A percentile compares a stretch with the other conserved stretches of the same genome.
Conservation (phyloP, 495 filamentous ascomycete species). For the Penicillium dipodomyicola region DNA sequence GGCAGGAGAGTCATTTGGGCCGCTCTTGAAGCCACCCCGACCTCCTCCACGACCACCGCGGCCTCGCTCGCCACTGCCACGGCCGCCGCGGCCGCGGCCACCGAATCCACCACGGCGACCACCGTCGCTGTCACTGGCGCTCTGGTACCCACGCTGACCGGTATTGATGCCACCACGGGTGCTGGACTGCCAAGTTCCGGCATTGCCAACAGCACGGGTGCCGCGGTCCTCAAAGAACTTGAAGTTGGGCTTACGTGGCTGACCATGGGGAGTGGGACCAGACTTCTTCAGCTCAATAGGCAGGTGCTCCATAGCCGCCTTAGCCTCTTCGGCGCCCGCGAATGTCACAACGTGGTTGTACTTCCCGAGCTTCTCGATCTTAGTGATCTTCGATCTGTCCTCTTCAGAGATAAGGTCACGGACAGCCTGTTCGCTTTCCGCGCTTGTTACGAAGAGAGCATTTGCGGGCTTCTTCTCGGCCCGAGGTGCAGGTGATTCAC, state of each 20-base stretch:
- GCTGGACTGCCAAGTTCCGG: slow-evolving; percentile 73
- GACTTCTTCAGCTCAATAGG: slow-evolving; percentile 68
- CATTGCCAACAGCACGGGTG: slow-evolving; percentile 51
- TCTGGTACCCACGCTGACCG: slow-evolving; percentile 68
- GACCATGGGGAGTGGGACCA: slow-evolving; percentile 53
- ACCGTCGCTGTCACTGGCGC: slow-evolving; percentile 81
- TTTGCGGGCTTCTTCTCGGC: slow-evolving; percentile 59
- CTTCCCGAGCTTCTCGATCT: slow-evolving; percentile 73
- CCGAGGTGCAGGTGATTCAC: slow-evolving; percentile 39
- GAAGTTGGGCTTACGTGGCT: slow-evolving; percentile 68
- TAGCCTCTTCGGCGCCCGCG: slow-evolving; percentile 70
- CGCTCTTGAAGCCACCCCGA: slow-evolving; percentile 58
- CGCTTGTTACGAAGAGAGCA: slow-evolving; percentile 80
- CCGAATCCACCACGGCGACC: slow-evolving; percentile 60
- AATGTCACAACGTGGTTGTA: slow-evolving; percentile 81
- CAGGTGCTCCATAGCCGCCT: slow-evolving; percentile 67
- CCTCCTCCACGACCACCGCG: slow-evolving; percentile 39
- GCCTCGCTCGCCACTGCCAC: slow-evolving; percentile 51
- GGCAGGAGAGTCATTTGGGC: slow-evolving; percentile 45
- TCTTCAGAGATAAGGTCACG: slow-evolving; percentile 77
- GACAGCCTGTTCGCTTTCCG: slow-evolving; percentile 72
- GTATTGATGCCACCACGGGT: slow-evolving; percentile 54
- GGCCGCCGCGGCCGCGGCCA: slow-evolving; percentile 57
- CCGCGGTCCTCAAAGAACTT: slow-evolving; percentile 73
- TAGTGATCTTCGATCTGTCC: slow-evolving; percentile 71